These are phyloP conservation scores for Protomyces pachydermus DNA, from an alignment of 1,139 yeast species.

Conservation along the genomic window DNA sequence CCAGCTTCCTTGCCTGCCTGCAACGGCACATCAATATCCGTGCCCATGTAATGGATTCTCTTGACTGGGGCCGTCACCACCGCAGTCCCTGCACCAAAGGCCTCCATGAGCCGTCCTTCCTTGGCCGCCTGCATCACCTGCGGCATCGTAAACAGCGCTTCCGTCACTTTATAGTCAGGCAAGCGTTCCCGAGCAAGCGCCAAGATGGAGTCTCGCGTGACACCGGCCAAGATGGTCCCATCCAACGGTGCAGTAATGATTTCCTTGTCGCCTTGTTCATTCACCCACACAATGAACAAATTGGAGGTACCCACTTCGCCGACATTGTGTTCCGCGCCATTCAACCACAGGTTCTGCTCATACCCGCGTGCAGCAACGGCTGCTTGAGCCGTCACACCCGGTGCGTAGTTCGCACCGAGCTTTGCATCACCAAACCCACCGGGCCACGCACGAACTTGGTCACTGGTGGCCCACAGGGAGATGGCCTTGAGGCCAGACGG, in stretches of 20 bases:
- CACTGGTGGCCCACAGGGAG: constrained; percentile 84
- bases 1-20: constrained; percentile 75
- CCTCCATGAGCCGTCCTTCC: constrained; percentile 82
- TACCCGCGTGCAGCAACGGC: constrained; percentile 85
- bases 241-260: constrained; percentile 93
- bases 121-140: constrained; percentile 74
- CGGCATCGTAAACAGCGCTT: constrained; percentile 72
- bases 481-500: constrained; percentile 93
- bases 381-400: constrained; percentile 82
- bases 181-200: constrained; percentile 69
- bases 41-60: constrained; percentile 73
- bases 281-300: constrained; percentile 75
- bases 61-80: constrained; percentile 93
- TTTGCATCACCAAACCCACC: constrained; percentile 96
- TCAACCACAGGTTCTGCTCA: constrained; percentile 93
- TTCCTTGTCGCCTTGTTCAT: constrained; percentile 75
- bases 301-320: constrained; percentile 99
- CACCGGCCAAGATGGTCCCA: constrained; percentile 95
- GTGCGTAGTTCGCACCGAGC: constrained; percentile 96
- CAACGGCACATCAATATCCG: constrained; percentile 68
- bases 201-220: constrained; percentile 85
- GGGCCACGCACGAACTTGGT: constrained; percentile 98
- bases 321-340: constrained; percentile 80
- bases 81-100: constrained; percentile 97
- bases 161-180: constrained; percentile 61